Percentiles rank a stretch among this genome's conserved stretches.
Evolutionary conservation across 306 rosid genomes (phyloP).

Genomic region (Astragalus glycyphyllos): DNA sequence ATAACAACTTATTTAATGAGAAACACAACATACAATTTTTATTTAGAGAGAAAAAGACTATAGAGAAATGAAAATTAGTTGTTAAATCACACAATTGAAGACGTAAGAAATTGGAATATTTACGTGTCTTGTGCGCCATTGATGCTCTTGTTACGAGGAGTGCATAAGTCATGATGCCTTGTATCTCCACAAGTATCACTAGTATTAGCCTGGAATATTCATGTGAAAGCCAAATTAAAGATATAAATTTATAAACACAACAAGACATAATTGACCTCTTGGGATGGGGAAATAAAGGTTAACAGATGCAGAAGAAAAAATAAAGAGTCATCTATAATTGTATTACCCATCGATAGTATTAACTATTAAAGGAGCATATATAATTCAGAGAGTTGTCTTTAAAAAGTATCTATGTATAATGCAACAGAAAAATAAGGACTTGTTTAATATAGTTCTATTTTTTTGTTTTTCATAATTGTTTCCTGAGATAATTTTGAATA

Average conservation of each 20-base stretch:
- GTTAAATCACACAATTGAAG: not conserved
- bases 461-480: no score
- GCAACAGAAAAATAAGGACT: no score
- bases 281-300: no score
- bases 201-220: slow-evolving; percentile 42
- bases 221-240: slow-evolving; percentile 4
- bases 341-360: no score
- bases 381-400: no score
- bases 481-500: no score
- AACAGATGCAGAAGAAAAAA: no score
- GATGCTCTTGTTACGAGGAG: slow-evolving; percentile 41
- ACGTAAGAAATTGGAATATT: slow-evolving; percentile 15
- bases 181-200: slow-evolving; percentile 54
- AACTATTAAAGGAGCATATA: no score
- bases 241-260: not conserved
- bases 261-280: no score
- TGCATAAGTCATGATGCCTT: not conserved
- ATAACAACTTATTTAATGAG: slow-evolving; percentile 38
- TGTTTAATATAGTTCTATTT: no score
- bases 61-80: not conserved
- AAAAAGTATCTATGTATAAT: no score
- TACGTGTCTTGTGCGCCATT: slow-evolving; percentile 57
- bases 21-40: slow-evolving; percentile 29
- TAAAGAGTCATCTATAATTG: no score
- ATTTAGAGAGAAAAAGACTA: not conserved